Percentiles rank a stretch among this genome's conserved stretches.
These are phyloP conservation scores for Penicillium sp. DNA, from an alignment of 2,329 filamentous ascomycete genomes.

Conservation along the genomic window DNA sequence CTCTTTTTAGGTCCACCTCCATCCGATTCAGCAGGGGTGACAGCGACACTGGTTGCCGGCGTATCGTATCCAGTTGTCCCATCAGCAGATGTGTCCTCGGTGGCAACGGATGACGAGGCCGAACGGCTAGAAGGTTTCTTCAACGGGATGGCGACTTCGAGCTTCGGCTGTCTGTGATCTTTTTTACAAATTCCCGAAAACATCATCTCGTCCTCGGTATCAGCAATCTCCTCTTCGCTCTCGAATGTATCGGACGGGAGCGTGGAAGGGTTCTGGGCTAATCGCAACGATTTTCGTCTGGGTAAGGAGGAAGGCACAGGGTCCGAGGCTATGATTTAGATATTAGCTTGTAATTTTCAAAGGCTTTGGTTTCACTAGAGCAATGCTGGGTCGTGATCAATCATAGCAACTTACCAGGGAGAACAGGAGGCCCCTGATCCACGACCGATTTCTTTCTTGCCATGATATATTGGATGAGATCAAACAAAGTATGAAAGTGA, in stretches of 20 bases:
- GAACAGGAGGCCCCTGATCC: not conserved
- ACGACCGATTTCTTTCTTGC: constrained; percentile 4
- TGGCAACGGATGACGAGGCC: constrained; percentile 46
- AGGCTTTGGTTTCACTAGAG: not conserved
- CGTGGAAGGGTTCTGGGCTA: constrained; percentile 23
- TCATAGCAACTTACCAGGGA: constrained; percentile 3
- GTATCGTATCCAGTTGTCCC: constrained; percentile 62
- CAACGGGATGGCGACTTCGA: constrained; percentile 40
- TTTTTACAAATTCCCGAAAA: not conserved
- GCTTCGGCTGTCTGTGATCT: constrained; percentile 2
- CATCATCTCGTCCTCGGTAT: not conserved
- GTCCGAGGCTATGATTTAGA: constrained; percentile 8
- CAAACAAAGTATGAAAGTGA: not conserved
- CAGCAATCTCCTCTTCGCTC: constrained; percentile 19
- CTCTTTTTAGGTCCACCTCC: constrained; percentile 33
- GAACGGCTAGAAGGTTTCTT: constrained; percentile 30
- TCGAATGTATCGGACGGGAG: not conserved
- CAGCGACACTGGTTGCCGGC: constrained; percentile 63
- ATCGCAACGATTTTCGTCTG: constrained; percentile 32
- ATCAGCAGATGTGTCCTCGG: constrained; percentile 45
- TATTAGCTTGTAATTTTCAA: not conserved
- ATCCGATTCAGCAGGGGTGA: constrained; percentile 57
- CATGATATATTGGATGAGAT: not conserved
- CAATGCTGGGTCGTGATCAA: not conserved
- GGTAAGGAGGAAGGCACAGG: constrained; percentile 11